Evolutionary conservation across 2,329 filamentous ascomycete genomes (phyloP).

Genomic region (Pyricularia grisea): DNA sequence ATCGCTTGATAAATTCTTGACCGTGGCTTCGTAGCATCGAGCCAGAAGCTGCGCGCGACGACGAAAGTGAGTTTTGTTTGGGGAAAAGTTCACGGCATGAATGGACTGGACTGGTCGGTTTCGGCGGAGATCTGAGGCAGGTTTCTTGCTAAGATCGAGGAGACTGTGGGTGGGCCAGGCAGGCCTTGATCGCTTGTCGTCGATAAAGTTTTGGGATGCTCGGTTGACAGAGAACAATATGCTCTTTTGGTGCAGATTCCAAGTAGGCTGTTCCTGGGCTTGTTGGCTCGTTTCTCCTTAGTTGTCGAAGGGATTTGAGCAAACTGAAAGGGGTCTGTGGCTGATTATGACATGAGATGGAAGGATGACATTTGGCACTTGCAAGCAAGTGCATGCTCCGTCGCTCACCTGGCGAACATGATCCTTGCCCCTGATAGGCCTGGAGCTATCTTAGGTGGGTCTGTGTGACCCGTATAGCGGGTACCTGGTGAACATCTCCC

Average conservation of each 20-base stretch:
- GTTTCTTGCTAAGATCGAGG: background rate
- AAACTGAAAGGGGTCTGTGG: background rate
- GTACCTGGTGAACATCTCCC: slow-evolving; percentile 1
- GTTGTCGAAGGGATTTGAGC: background rate
- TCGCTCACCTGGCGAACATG: background rate
- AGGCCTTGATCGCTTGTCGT: background rate
- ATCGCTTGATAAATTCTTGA: background rate
- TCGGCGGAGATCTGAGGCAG: background rate
- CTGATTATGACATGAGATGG: background rate
- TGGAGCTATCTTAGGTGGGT: background rate
- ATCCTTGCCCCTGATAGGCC: background rate
- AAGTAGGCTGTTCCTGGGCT: background rate
- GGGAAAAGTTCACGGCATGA: background rate
- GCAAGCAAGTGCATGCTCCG: background rate
- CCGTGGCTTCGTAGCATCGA: background rate
- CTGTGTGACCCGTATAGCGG: background rate
- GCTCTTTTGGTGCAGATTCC: background rate
- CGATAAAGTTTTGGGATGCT: background rate
- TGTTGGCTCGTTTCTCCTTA: background rate
- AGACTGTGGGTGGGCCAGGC: background rate
- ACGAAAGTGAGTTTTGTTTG: background rate
- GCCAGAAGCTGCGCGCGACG: background rate
- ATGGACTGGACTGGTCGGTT: background rate
- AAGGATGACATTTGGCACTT: background rate
- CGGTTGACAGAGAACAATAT: background rate